phyloP scores from a whole-genome alignment of 2,329 filamentous ascomycete genomes.

The Fusarium solani-melongenae region DNA sequence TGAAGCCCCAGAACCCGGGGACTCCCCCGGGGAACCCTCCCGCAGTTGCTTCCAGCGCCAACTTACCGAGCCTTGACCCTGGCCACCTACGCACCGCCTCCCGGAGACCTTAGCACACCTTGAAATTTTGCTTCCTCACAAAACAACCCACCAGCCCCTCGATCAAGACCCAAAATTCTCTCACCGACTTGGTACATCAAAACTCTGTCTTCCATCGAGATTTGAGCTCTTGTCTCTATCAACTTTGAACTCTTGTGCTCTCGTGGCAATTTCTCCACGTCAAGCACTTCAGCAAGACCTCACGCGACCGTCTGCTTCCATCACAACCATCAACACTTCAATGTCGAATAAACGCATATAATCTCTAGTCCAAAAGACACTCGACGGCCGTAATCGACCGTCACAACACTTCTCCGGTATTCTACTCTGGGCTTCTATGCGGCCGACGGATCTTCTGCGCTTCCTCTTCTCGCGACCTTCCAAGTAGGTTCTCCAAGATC shows the following conservation, averaged over 20 bases:
- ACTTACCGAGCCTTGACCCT: conserved; percentile 12
- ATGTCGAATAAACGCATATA: conserved; percentile 44
- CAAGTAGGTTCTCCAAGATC: conserved; percentile 71
- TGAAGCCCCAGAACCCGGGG: conserved; percentile 7
- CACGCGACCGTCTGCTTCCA: conserved; percentile 32
- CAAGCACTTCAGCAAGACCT: conserved; percentile 4
- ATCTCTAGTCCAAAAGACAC: conserved; percentile 36
- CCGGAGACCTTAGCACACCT: conserved; percentile 35
- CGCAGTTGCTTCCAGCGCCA: neutral
- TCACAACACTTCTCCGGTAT: conserved; percentile 35
- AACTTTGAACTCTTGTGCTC: neutral
- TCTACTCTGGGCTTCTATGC: conserved; percentile 76
- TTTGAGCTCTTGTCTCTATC: neutral
- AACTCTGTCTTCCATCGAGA: conserved; percentile 10
- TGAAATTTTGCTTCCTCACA: conserved; percentile 25
- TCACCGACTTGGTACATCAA: conserved; percentile 34
- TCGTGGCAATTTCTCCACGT: neutral
- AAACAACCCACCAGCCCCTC: conserved; percentile 29
- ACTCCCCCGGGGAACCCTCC: conserved; percentile 4
- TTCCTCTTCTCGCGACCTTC: conserved; percentile 90
- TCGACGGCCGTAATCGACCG: conserved; percentile 41
- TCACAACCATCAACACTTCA: conserved; percentile 17
- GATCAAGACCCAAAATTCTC: conserved; percentile 38
- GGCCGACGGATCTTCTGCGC: conserved; percentile 88
- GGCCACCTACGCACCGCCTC: conserved; percentile 28